A percentile compares a stretch with the other conserved stretches of the same genome.
Evolutionary conservation across 2,329 filamentous ascomycete species (phyloP).

Genomic region (Corniculantispora saksenae): DNA sequence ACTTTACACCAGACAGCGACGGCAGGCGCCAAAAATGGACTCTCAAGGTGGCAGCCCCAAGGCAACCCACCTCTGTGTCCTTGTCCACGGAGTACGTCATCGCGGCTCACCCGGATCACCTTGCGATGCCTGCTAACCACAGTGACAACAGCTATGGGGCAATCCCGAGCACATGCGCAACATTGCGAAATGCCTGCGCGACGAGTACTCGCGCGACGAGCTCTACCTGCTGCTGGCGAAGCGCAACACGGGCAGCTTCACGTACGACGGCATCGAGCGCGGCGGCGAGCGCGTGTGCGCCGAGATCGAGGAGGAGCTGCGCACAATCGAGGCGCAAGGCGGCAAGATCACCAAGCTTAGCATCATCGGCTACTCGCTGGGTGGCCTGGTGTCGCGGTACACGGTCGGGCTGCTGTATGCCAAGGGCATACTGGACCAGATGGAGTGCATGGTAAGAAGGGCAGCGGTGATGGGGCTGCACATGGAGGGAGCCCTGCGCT

Average conservation of each 20-base stretch:
- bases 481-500: neutral
- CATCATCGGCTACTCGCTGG: constrained; percentile 85
- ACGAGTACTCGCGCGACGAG: constrained; percentile 59
- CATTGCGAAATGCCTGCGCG: constrained; percentile 65
- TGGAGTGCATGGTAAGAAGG: constrained; percentile 77
- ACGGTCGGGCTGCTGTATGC: constrained; percentile 81
- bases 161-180: constrained; percentile 72
- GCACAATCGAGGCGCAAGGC: constrained; percentile 59
- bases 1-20: neutral
- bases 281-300: constrained; percentile 67
- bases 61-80: constrained; percentile 72
- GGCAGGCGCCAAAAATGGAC: constrained; percentile 17
- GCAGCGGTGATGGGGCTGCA: constrained; percentile 26
- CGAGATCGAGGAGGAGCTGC: constrained; percentile 67
- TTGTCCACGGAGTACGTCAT: constrained; percentile 70
- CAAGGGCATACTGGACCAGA: constrained; percentile 74
- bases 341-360: constrained; percentile 79
- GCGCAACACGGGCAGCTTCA: constrained; percentile 72
- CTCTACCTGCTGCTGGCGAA: constrained; percentile 72
- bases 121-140: neutral
- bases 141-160: constrained; percentile 65
- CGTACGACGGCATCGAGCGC: constrained; percentile 69
- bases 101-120: constrained; percentile 10
- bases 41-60: constrained; percentile 52
- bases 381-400: constrained; percentile 84